Evolutionary conservation across 768 basidiomycete genomes (phyloP).

Genomic region (Russula virescens): DNA sequence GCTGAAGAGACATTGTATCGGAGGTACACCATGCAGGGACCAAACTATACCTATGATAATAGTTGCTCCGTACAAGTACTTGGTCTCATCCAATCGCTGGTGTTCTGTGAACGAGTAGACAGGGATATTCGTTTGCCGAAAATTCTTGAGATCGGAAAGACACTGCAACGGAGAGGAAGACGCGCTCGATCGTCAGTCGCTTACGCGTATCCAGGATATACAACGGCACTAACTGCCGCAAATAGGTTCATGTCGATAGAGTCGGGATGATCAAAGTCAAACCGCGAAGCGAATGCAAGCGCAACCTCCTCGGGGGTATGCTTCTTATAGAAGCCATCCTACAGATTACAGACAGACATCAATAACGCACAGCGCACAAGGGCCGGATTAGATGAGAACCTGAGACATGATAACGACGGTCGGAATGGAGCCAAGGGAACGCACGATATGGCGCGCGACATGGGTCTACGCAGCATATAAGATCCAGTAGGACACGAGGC

Average conservation of each 20-base stretch:
- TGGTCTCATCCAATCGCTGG: constrained; percentile 69
- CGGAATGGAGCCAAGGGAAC: constrained; percentile 75
- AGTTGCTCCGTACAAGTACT: constrained; percentile 90
- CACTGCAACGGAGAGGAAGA: constrained; percentile 45
- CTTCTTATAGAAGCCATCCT: constrained; percentile 93
- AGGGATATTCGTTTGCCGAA: constrained; percentile 82
- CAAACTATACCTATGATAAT: constrained; percentile 71
- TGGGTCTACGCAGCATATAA: constrained; percentile 51
- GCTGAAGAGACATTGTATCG: constrained; percentile 36
- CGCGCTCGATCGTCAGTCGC: not conserved
- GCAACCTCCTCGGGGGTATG: constrained; percentile 74
- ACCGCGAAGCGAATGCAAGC: constrained; percentile 73
- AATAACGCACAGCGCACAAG: not conserved
- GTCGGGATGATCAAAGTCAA: constrained; percentile 90
- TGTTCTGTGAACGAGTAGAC: constrained; percentile 92
- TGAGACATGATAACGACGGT: constrained; percentile 90
- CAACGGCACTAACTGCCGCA: constrained; percentile 49
- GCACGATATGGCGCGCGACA: constrained; percentile 78
- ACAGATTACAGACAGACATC: constrained; percentile 9
- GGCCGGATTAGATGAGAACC: constrained; percentile 34
- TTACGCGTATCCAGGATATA: constrained; percentile 6
- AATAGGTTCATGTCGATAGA: constrained; percentile 90
- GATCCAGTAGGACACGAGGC: constrained; percentile 1
- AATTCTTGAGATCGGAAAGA: constrained; percentile 76
- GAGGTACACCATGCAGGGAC: not conserved